Base-by-base conservation (phyloP, 106 monocot species). In the Hemerocallis citrina region DNA sequence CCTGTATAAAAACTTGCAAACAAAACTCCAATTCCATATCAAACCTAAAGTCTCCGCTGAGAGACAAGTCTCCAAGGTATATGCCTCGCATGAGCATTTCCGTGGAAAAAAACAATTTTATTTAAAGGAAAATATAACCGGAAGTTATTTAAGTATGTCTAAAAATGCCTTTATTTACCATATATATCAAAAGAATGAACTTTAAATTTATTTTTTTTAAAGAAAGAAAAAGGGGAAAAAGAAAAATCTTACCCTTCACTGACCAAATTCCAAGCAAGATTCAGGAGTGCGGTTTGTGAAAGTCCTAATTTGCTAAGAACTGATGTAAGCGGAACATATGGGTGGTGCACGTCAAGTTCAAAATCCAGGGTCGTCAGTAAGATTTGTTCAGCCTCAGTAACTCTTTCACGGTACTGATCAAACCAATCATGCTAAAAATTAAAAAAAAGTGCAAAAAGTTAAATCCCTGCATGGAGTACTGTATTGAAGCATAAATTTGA, bases 361-460 rank as follows among this genome's bases (percentile, higher is more conserved):
- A 94, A 94, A 71, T 94, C 75, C 28, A 94, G 82, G 37, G 94
- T 94, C 59, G 78, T 89, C 32, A 94, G 59, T 70, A 94, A 80
- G 79, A 83, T 55, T 57, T 89, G 76, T 65, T 94, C 94, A 54
- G 80, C 75, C 37, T 75, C 77, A 69, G 73, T 82, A 34, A 86
- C 80, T 29, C 68, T 61, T 31, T 94, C 94, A 30, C 86, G 76
- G 65, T 83, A 89, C 52, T 65, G 79, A n/a, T 86, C 77, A 80
- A 89, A 81, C 89, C 85, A 94, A 57, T 94, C 77, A 82, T 89
- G 86, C 61, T 59, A 30, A 65, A 70, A 40, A 59, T 49, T 7
- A 21, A 11, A 34, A 39, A 40, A 59, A 39, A 15, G 34, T 38
- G 64, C 38, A 64, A 49, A n/a, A n/a, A n/a, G n/a, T n/a, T n/a